These are phyloP conservation scores for Tetrapisispora pingtungensis DNA, from an alignment of 805 yeast genomes.

Conservation along the genomic window DNA sequence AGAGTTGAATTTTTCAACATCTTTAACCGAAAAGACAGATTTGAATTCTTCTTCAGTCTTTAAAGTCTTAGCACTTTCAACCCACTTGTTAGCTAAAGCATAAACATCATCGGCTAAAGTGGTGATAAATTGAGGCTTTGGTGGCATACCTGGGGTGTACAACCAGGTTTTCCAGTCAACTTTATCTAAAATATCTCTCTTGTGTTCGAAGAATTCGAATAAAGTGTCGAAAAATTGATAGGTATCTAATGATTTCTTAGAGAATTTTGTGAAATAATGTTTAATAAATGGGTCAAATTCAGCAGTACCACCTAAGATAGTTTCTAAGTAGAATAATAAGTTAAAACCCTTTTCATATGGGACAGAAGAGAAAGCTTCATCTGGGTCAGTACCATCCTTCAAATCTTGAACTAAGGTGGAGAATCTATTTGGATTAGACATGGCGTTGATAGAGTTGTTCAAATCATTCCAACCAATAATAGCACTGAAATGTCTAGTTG, in stretches of 20 bases:
- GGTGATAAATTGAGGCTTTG: constrained; percentile 74
- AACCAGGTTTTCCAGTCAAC: constrained; percentile 86
- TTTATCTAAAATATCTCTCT: constrained; percentile 44
- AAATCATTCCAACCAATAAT: constrained; percentile 85
- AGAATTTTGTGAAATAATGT: constrained; percentile 60
- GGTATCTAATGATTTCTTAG: constrained; percentile 65
- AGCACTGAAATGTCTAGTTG: constrained; percentile 67
- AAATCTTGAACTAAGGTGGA: constrained; percentile 62
- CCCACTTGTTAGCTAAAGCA: constrained; percentile 59
- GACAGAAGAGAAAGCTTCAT: constrained; percentile 77
- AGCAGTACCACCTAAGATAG: constrained; percentile 49
- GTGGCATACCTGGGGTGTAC: constrained; percentile 78
- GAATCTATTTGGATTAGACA: constrained; percentile 47
- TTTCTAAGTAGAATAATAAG: constrained; percentile 65
- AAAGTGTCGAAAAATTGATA: constrained; percentile 70
- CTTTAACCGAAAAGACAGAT: constrained; percentile 35
- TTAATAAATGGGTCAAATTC: constrained; percentile 74
- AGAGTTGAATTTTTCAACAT: constrained; percentile 51
- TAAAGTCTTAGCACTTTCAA: constrained; percentile 24
- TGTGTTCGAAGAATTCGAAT: constrained; percentile 50
- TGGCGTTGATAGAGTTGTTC: constrained; percentile 52
- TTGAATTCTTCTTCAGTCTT: constrained; percentile 16
- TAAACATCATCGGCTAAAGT: constrained; percentile 66
- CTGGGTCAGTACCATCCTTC: constrained; percentile 67
- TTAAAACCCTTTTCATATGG: constrained; percentile 90